A percentile compares a stretch with the other conserved stretches of the same genome.
These are phyloP conservation scores for Rhizoclosmatium globosum DNA, from an alignment of 192 early-diverging fungal genomes.

Conservation along the genomic window DNA sequence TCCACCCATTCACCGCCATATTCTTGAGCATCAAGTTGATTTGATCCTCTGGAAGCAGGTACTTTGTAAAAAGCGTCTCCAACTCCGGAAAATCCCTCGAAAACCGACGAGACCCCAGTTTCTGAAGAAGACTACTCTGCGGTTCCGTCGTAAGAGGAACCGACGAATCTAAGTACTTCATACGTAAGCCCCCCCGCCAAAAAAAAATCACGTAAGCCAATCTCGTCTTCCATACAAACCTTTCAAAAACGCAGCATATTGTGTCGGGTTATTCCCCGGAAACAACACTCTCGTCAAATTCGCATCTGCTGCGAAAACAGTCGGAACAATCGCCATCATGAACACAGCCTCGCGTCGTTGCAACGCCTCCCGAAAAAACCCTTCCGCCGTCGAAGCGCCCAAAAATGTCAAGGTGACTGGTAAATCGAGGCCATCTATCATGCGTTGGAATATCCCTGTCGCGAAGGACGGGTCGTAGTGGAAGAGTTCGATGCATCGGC, in stretches of 20 bases:
- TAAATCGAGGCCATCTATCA: background rate
- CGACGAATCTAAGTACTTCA: background rate
- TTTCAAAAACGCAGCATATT: background rate
- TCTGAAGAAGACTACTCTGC: no score
- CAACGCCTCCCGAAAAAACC: background rate
- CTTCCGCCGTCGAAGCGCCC: no score
- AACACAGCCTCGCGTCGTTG: background rate
- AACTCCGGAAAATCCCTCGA: constrained; percentile 24
- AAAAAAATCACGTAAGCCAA: no score
- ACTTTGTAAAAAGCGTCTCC: background rate
- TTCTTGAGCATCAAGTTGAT: no score
- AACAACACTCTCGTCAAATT: constrained; percentile 21
- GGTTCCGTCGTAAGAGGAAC: no score
- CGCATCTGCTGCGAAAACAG: background rate
- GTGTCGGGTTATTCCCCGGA: background rate
- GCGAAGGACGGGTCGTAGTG: no score
- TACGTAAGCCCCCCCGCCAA: no score
- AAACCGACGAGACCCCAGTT: background rate
- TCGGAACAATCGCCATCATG: constrained; percentile 12
- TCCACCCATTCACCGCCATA: background rate
- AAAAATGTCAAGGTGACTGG: background rate
- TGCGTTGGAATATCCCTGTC: background rate
- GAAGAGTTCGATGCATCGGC: no score
- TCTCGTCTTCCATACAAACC: background rate
- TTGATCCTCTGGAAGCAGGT: no score